Evolutionary conservation across 441 rosid genomes (phyloP).

Genomic region (Raphanus hybrid): DNA sequence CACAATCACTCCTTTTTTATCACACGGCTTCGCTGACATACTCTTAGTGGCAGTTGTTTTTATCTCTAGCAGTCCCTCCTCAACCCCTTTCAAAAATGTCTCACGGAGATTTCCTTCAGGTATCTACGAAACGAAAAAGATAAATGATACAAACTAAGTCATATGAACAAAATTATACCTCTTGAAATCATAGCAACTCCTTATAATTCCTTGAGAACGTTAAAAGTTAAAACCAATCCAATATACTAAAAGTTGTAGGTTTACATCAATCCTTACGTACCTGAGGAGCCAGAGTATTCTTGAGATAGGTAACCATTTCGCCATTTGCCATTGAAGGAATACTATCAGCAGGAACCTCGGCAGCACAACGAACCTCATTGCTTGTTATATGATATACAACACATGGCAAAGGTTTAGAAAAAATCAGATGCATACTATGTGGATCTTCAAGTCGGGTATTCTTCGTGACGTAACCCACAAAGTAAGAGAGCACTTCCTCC

Average conservation of each 20-base stretch:
- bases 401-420: background rate
- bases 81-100: slow-evolving; percentile 52
- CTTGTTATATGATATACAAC: slow-evolving; percentile 69
- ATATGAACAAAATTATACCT: background rate
- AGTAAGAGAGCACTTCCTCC: slow-evolving; percentile 11
- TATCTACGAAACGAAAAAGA: slow-evolving; percentile 1
- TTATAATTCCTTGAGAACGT: background rate
- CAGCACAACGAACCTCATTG: slow-evolving; percentile 67
- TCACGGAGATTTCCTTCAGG: slow-evolving; percentile 43
- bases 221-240: no score
- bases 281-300: slow-evolving; percentile 69
- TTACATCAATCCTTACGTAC: slow-evolving; percentile 30
- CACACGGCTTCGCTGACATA: slow-evolving; percentile 52
- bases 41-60: slow-evolving; percentile 53
- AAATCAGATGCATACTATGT: background rate
- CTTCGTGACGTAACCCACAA: slow-evolving; percentile 54
- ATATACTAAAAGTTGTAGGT: background rate
- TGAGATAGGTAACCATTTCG: slow-evolving; percentile 62
- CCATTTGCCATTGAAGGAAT: slow-evolving; percentile 46
- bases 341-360: slow-evolving; percentile 61
- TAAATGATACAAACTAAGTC: slow-evolving; percentile 4
- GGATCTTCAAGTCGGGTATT: slow-evolving; percentile 47
- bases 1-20: slow-evolving; percentile 56
- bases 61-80: slow-evolving; percentile 49
- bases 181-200: background rate